Conservation (phyloP, 2,329 filamentous ascomycete genomes). For the Fusarium gaditjirri region DNA sequence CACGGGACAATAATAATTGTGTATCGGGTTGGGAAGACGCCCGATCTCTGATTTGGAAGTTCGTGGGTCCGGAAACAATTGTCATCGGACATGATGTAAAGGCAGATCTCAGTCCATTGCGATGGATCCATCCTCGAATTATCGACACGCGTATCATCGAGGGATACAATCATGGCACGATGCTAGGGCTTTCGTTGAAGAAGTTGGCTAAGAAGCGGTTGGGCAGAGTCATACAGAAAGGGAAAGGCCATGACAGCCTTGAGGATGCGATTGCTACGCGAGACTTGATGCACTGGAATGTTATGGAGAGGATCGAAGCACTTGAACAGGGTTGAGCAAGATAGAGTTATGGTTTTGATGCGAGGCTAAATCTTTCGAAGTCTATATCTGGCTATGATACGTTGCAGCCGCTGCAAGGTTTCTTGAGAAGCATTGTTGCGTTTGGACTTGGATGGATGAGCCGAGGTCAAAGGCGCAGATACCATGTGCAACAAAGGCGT, state of each 20-base stretch:
- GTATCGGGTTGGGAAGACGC: slow-evolving; percentile 56
- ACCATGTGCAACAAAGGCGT: background rate
- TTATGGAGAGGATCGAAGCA: background rate
- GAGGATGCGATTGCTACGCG: slow-evolving; percentile 29
- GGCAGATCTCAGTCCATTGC: slow-evolving; percentile 1
- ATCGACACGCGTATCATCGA: slow-evolving; percentile 23
- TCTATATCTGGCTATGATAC: accelerated
- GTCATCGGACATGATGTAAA: slow-evolving; percentile 58
- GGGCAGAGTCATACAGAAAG: background rate
- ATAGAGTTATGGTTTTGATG: accelerated
- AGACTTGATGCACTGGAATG: slow-evolving; percentile 23
- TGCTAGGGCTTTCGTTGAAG: slow-evolving; percentile 13
- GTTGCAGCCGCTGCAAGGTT: accelerated
- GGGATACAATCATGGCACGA: background rate
- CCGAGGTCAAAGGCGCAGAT: too few relatives aligned
- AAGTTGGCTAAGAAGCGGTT: slow-evolving; percentile 6
- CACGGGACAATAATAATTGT: slow-evolving; percentile 46
- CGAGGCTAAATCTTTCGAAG: accelerated
- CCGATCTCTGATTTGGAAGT: slow-evolving; percentile 55
- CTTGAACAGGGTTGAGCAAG: background rate
- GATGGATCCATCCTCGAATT: slow-evolving; percentile 22
- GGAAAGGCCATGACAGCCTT: slow-evolving; percentile 19
- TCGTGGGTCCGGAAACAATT: slow-evolving; percentile 58
- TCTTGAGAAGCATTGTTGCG: accelerated
- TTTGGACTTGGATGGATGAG: background rate